Conservation (phyloP, 2,329 filamentous ascomycete genomes). For the Claviceps sp. region DNA sequence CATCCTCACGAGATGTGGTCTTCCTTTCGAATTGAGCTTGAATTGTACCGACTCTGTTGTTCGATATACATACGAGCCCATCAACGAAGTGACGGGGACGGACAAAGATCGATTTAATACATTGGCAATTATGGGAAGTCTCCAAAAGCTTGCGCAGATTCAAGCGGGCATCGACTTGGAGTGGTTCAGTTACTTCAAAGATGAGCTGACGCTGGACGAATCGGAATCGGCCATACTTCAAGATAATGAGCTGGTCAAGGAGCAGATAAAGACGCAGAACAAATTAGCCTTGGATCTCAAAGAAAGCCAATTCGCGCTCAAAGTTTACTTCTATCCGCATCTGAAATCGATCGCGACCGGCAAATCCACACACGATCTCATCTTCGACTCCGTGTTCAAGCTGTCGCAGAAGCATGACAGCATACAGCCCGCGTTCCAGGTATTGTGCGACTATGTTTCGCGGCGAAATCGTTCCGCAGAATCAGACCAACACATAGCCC, state of each 20-base stretch:
- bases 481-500: too few relatives aligned
- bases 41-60: not conserved
- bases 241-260: not conserved
- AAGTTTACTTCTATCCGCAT: not conserved
- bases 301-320: not conserved
- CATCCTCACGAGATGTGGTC: not conserved
- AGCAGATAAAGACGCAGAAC: not conserved
- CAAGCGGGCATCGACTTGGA: not conserved
- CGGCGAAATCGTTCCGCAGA: not conserved
- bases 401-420: too few relatives aligned
- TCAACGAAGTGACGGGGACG: not conserved
- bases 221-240: not conserved
- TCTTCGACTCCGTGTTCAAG: too few relatives aligned
- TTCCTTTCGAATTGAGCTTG: conserved; percentile 1
- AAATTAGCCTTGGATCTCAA: not conserved
- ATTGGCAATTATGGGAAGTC: not conserved
- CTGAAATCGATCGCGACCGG: not conserved
- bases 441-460: not conserved
- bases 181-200: conserved; percentile 1
- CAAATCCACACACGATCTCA: not conserved
- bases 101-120: not conserved
- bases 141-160: not conserved
- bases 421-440: too few relatives aligned
- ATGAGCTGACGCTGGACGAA: not conserved
- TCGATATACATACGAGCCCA: conserved; percentile 2